Evolutionary conservation across 108 stramenopile species (phyloP).

Genomic region (Bacterosira constricta): DNA sequence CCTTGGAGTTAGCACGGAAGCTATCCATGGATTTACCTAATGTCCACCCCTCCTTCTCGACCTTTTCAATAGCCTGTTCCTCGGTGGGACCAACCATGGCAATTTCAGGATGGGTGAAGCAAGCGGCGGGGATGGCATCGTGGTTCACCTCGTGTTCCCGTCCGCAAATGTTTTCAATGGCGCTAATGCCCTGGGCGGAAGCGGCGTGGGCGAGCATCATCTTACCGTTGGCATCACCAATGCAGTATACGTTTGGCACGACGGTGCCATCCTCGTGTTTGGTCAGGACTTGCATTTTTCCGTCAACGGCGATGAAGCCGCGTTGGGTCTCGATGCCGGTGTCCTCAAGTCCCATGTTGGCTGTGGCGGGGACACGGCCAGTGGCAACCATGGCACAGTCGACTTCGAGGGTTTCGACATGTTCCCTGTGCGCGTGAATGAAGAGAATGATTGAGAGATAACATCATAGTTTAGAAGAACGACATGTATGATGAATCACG

Average conservation of each 20-base stretch:
- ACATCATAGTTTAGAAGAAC: too few relatives aligned
- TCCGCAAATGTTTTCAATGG: conserved; percentile 96
- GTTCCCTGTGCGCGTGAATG: conserved; percentile 87
- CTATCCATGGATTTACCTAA: conserved; percentile 93
- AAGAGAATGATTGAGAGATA: too few relatives aligned
- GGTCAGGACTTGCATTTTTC: conserved; percentile 95
- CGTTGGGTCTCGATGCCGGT: conserved; percentile 91
- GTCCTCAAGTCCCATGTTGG: conserved; percentile 90
- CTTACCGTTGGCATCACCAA: conserved; percentile 99
- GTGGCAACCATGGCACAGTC: conserved; percentile 99
- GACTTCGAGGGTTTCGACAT: conserved; percentile 96
- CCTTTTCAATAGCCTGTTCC: conserved; percentile 91
- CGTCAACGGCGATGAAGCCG: conserved; percentile 95
- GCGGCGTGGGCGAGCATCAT: conserved; percentile 99
- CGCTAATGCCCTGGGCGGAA: conserved; percentile 95
- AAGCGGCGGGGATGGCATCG: conserved; percentile 94
- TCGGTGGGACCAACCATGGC: conserved; percentile 98
- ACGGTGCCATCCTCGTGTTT: conserved; percentile 81
- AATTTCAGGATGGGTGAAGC: conserved; percentile 99
- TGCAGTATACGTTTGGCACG: conserved; percentile 94
- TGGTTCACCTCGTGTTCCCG: conserved; percentile 92
- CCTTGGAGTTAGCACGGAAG: conserved; percentile 99
- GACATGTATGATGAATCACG: too few relatives aligned
- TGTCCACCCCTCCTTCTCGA: conserved; percentile 94
- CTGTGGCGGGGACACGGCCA: conserved; percentile 96